Base-by-base conservation (phyloP, 2,329 filamentous ascomycete species). In the Drechslerella stenobrocha region DNA sequence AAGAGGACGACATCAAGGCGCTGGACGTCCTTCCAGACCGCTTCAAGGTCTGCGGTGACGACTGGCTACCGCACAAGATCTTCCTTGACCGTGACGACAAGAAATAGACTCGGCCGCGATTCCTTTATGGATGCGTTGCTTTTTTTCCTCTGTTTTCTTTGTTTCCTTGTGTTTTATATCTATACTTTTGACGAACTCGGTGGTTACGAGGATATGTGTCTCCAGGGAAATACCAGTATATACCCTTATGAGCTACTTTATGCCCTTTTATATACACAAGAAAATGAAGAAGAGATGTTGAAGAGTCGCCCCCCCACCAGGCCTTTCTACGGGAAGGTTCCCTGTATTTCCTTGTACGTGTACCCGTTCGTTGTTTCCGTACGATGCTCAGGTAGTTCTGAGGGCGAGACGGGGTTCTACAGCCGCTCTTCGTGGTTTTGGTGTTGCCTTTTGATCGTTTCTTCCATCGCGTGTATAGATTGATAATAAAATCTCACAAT, bases 31-130 rank as follows among this genome's bases (percentile, higher is more conserved):
- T 92, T 56, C 80, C 82, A 73, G 87, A 88, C 69, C 83, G 89
- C 51, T 92, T 91, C 81, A 95, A 90, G 83, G 86, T 90, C 70
- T 93, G 88, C 74, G 82, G 81, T 32, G 89, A 69, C 52, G 46
- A 46, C 40, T 67, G 60, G 65, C 75, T 89, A 73, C 88, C 88
- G 0, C 77, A 88, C 67, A 87, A 85, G 81, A 87, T 92, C 32
- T 93, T 93, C 81, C 89, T 89, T 75, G 87, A 87, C 5, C 87
- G 91, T 73, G 87, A 90, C 74, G 87, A 66, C 47, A 91, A 79
- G 90, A 84, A 40, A 67, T 52, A 40, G 6, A 28, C 8, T n/a
- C n/a, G n/a, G n/a, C n/a, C n/a, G n/a, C n/a, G n/a, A 3, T 42
- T 30, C 15, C 37, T 22, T 59, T 32, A 26, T 3, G 52, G 15